Evolutionary conservation across 495 filamentous ascomycete genomes (phyloP).

Genomic region (Annulohypoxylon maeteangense): DNA sequence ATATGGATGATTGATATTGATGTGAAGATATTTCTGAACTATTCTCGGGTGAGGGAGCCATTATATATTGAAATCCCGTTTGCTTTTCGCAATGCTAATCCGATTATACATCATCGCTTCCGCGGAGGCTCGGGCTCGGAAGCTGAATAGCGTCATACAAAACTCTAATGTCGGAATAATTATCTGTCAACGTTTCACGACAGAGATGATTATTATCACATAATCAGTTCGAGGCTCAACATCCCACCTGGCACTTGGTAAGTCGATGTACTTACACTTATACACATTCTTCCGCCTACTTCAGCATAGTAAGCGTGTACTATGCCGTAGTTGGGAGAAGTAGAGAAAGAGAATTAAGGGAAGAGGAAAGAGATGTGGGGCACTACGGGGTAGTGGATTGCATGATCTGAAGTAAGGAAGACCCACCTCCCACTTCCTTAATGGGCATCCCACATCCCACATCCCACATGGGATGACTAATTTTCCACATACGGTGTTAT

Average conservation of each 20-base stretch:
- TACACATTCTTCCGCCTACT: background rate
- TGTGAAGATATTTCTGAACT: background rate
- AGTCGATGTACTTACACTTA: background rate
- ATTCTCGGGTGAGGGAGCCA: background rate
- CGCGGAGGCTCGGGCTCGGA: background rate
- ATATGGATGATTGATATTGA: background rate
- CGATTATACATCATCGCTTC: background rate
- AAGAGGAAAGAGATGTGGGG: background rate
- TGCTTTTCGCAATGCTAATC: background rate
- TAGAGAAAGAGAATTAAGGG: background rate
- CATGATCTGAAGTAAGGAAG: background rate
- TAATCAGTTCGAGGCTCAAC: background rate
- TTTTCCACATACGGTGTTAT: constrained; percentile 9
- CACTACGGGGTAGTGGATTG: background rate
- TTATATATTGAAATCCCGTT: constrained; percentile 15
- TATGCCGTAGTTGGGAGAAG: background rate
- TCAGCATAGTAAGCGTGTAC: background rate
- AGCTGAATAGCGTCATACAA: constrained; percentile 10
- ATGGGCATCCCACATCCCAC: constrained; percentile 35
- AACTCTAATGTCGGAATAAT: constrained; percentile 6
- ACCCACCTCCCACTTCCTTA: constrained; percentile 20
- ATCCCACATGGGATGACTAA: constrained; percentile 38
- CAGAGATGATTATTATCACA: background rate
- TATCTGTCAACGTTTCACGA: background rate
- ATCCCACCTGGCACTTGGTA: constrained; percentile 17